Base-by-base conservation (phyloP, 306 rosid species). In the Oxytropis ochrocephala region DNA sequence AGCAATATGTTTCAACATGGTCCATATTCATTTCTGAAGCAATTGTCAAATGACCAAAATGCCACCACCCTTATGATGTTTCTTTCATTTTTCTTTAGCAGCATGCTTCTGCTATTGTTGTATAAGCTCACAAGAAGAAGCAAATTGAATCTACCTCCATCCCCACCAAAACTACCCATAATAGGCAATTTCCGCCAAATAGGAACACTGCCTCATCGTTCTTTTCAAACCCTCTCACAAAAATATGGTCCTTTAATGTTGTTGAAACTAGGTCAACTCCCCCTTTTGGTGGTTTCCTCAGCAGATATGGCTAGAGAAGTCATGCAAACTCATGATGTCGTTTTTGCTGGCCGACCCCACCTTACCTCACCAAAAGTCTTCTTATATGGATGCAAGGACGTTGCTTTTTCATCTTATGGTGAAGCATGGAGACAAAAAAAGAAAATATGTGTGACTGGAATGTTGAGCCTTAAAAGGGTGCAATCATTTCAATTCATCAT, bases 401-500 rank as follows among this genome's bases (percentile, higher is more conserved):
- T 79, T 11, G 79, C 18, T 0, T 73, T 51, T 42, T 10, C 53
- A 8, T 19, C 54, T 30, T 67, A 79, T 1, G 68, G 72, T 12
- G 72, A 51, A 4, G 12, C 7, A 2, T 77, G 81, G 81, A 21
- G 24, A 21, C 24, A 21, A 2, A 21, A 21, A 21, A 21, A 21
- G 24, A 21, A 21, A 21, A 21, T 79, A 0, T 73, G 78, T 39
- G 70, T 60, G 11, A 6, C 19, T 1, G 75, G 68, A 12, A 43
- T 73, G 51, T 55, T 79, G 5, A 79, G 75, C 66, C 12, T 17
- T 4, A 75, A 57, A 80, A 80, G 65, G 67, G 80, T 75, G 4
- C 58, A 69, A 10, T 33, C 55, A 0, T 7, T 47, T 30, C 73
- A 64, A 13, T 47, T 27, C 30, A 19, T 56, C 2, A 75, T 74